Evolutionary conservation across 176 grass and related monocot genomes (phyloP).

Genomic region (Luzula sylvatica): DNA sequence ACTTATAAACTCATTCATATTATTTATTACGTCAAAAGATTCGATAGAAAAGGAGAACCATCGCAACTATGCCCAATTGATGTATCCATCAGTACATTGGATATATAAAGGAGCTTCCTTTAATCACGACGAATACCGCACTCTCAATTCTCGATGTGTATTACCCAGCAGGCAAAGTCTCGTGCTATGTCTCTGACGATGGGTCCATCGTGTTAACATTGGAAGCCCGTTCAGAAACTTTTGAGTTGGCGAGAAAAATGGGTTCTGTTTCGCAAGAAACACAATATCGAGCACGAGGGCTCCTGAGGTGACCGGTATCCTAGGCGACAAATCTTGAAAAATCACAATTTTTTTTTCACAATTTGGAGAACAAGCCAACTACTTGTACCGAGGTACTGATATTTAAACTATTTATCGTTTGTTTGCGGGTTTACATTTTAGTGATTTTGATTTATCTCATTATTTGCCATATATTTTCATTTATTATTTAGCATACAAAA

Average conservation of each 20-base stretch:
- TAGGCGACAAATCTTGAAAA: too few species aligned
- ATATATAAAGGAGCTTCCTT: constrained; percentile 81
- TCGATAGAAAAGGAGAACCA: constrained; percentile 83
- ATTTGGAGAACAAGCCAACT: too few species aligned
- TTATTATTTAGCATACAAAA: too few species aligned
- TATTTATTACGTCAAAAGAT: too few species aligned
- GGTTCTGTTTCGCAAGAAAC: constrained; percentile 88
- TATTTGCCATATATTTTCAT: too few species aligned
- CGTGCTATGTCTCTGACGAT: constrained; percentile 92
- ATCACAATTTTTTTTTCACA: too few species aligned
- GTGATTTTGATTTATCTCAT: too few species aligned
- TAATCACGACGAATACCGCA: constrained; percentile 81
- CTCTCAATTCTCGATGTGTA: constrained; percentile 83
- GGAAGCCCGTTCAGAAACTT: constrained; percentile 66
- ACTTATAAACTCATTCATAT: too few species aligned
- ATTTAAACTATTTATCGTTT: too few species aligned
- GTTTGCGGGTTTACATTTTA: too few species aligned
- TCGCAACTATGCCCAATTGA: constrained; percentile 75
- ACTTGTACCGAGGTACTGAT: too few species aligned
- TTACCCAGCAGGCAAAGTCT: constrained; percentile 86
- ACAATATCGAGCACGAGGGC: constrained; percentile 80
- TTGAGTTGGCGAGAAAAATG: constrained; percentile 92
- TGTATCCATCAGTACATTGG: constrained; percentile 89
- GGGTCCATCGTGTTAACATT: constrained; percentile 82
- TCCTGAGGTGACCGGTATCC: too few species aligned